Evolutionary conservation across 306 rosid species (phyloP), one percentile per base, ranked within the genome.

Genomic region (Castanopsis chinensis): DNA sequence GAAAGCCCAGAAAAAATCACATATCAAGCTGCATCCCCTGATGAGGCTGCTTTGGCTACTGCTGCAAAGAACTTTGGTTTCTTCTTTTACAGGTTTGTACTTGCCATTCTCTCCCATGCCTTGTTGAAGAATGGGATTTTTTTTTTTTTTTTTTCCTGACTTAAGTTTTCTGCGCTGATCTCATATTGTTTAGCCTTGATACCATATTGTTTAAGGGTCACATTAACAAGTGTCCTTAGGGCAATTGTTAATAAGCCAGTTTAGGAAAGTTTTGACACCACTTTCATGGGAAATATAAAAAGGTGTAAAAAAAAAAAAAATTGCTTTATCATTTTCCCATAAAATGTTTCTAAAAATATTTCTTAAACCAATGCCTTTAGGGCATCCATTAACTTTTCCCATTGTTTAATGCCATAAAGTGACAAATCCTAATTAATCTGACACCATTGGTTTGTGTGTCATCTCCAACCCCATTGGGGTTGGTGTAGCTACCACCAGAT

Each of bases 21-120:
- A 52, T 73, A 73, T 55, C 76, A 73, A 73, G 76, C 76, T 32
- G 76, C 76, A 73, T 73, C 76, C 51, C 76, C 76, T 19, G 76
- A 73, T 73, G 76, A 73, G 65, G 64, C 92, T 84, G 92, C 92
- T 49, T 84, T 89, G 86, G 92, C 86, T 56, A 84, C 86, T 80
- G 92, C 92, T 76, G 99, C 99, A 35, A 95, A 95, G 78, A 80
- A 95, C 93, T 92, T 95, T 61, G 98, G 99, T 79, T 95, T 95
- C 89, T 95, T 95, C 90, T 95, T 95, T 80, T 91, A 91, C 96
- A 92, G 99, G 99, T 95, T 86, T 79, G 76, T 68, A 57, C 78
- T 79, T 74, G 60, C 76, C 69, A 52, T 67, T 35, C 72, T 68
- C 52, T 68, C 28, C 23, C 52, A 68, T 68, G 25, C 45, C 72